Percentiles rank a stretch among this genome's conserved stretches.
These are phyloP conservation scores for Pseudopithomyces maydicus DNA, from an alignment of 2,329 filamentous ascomycete genomes.

Conservation along the genomic window DNA sequence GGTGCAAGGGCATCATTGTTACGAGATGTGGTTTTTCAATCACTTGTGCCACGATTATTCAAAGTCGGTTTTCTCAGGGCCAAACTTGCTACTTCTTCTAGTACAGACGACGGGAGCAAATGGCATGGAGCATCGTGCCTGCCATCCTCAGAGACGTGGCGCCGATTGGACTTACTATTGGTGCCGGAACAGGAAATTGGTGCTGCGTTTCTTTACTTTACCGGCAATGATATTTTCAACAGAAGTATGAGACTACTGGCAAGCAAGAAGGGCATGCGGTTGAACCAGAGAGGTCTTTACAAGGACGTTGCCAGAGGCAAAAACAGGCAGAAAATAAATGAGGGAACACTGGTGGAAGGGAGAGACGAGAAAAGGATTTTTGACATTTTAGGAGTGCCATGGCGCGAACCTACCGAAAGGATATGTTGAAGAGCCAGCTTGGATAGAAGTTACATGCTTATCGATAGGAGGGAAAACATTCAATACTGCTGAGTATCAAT, in stretches of 20 bases:
- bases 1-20: slow-evolving; percentile 62
- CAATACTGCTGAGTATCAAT: no score
- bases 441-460: not conserved
- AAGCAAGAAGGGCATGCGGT: slow-evolving; percentile 76
- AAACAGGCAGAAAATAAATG: slow-evolving; percentile 64
- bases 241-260: slow-evolving; percentile 81
- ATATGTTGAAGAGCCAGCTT: slow-evolving; percentile 25
- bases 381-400: slow-evolving; percentile 79
- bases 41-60: slow-evolving; percentile 67
- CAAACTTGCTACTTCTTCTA: slow-evolving; percentile 65
- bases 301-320: slow-evolving; percentile 68
- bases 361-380: slow-evolving; percentile 80
- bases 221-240: slow-evolving; percentile 94
- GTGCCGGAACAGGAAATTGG: slow-evolving; percentile 81
- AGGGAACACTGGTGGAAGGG: slow-evolving; percentile 75
- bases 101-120: slow-evolving; percentile 67
- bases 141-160: slow-evolving; percentile 66
- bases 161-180: slow-evolving; percentile 82
- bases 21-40: slow-evolving; percentile 63
- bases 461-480: not conserved
- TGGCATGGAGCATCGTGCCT: slow-evolving; percentile 88
- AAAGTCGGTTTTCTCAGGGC: slow-evolving; percentile 69
- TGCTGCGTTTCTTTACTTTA: slow-evolving; percentile 91
- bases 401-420: slow-evolving; percentile 62
- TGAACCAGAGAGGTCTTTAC: slow-evolving; percentile 85